Evolutionary conservation across 257 asterid species (phyloP).

Genomic region (Scutellaria minor): DNA sequence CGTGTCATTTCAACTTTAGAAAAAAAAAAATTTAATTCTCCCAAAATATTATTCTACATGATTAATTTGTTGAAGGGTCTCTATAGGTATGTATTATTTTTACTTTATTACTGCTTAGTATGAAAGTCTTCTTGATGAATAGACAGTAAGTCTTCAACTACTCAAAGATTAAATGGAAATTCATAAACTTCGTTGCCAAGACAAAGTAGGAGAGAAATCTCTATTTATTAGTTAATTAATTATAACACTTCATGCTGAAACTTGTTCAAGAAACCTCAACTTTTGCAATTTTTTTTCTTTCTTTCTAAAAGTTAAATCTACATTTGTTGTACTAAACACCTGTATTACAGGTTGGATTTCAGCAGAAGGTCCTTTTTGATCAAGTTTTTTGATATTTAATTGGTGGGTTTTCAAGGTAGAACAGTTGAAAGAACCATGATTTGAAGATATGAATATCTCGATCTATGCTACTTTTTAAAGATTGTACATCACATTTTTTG

Average conservation of each 20-base stretch:
- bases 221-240: conserved; percentile 42
- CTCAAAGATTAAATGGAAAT: conserved; percentile 31
- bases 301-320: not conserved
- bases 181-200: conserved; percentile 66
- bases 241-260: conserved; percentile 41
- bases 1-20: no score
- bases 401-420: conserved; percentile 23
- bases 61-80: conserved; percentile 51
- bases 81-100: conserved; percentile 34
- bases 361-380: not conserved
- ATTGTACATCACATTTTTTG: conserved; percentile 12
- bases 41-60: conserved; percentile 37
- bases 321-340: not conserved
- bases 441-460: conserved; percentile 23
- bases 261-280: conserved; percentile 46
- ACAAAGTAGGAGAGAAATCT: conserved; percentile 55
- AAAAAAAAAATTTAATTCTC: conserved; percentile 29
- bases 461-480: conserved; percentile 18
- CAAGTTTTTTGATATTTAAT: not conserved
- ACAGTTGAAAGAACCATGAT: conserved; percentile 24
- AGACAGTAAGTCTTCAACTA: conserved; percentile 60
- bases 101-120: conserved; percentile 38
- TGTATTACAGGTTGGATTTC: not conserved
- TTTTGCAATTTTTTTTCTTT: conserved; percentile 17
- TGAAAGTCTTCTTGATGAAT: conserved; percentile 38